Evolutionary conservation across 2,329 filamentous ascomycete genomes (phyloP), one percentile per base, ranked within the genome.

Genomic region (Parascedosporium putredinis): DNA sequence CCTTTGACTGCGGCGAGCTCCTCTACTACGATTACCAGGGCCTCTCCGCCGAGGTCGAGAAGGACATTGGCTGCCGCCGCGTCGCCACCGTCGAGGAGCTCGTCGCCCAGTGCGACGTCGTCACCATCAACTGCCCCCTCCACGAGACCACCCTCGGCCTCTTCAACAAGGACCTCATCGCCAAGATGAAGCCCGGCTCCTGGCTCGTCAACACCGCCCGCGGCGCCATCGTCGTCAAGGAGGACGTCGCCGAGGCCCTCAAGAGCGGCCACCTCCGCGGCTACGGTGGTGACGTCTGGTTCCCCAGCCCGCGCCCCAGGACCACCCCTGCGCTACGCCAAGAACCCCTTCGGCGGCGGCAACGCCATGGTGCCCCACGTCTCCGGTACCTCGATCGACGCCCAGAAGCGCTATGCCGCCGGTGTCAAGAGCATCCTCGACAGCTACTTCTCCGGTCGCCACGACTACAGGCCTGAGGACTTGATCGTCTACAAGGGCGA

Each of bases 11-110:
- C 88, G 95, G 95, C 84, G 91, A 97, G 79, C 81, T 98, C 47
- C 81, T 97, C 56, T 98, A 98, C 86, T 97, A 87, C 68, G 93
- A 98, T 76, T 98, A 98, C 85, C 93, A 98, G 79, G 89, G 91
- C 48, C 78, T 98, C 57, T 77, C 73, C 53, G 64, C 88, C 53
- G 89, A 95, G 75, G 76, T 82, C 61, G 90, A 97, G 81, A 82
- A 86, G 71, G 91, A 96, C 77, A 97, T 97, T 71, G 91, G 91
- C 68, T 90, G 84, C 80, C 81, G 88, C 62, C 83, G 93, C 55
- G 89, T 97, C 53, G 85, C 91, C 45, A 79, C 67, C 62, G 83
- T 98, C 62, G 90, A 96, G 78, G 91, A 97, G 69, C 84, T 98
- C 82, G 72, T 98, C 55, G 77, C 80, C 36, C 88, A 95, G 77